Evolutionary conservation across 352 stramenopile species (phyloP).

Genomic region (Paralagenidium karlingii): DNA sequence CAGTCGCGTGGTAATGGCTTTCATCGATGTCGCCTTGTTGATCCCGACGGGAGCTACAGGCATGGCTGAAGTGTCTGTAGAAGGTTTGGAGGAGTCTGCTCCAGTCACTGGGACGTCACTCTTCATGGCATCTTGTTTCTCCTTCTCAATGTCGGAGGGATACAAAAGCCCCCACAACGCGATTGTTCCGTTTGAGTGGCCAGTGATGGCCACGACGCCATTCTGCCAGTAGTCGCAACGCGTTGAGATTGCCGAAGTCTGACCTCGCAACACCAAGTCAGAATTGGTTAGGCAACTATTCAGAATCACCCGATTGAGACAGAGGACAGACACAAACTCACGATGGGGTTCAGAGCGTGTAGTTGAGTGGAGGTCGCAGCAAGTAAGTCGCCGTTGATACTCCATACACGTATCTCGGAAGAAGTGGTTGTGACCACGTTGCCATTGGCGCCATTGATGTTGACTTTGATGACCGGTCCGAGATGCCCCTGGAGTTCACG

Average conservation of each 20-base stretch:
- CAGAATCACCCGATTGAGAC: neutral
- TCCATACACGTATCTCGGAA: constrained; percentile 52
- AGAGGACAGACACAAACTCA: too few relatives aligned
- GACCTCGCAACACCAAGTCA: neutral
- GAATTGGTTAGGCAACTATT: neutral
- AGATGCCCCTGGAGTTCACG: constrained; percentile 45
- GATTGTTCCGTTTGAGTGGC: constrained; percentile 59
- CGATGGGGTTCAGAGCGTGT: constrained; percentile 36
- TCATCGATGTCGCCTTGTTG: too few relatives aligned
- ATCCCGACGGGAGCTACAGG: too few relatives aligned
- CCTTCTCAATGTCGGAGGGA: constrained; percentile 26
- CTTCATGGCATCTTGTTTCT: constrained; percentile 4
- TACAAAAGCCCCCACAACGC: constrained; percentile 55
- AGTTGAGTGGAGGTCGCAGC: constrained; percentile 21
- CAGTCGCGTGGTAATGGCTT: too few relatives aligned
- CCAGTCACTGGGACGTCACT: neutral
- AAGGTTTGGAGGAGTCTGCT: too few relatives aligned
- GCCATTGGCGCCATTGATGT: constrained; percentile 53
- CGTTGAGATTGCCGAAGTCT: constrained; percentile 51
- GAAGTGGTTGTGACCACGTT: constrained; percentile 41
- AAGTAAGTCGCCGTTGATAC: constrained; percentile 66
- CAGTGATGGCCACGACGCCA: constrained; percentile 50
- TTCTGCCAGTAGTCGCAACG: constrained; percentile 59
- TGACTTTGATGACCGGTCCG: constrained; percentile 29
- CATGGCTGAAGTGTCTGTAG: too few relatives aligned